phyloP scores from a whole-genome alignment of 2,329 filamentous ascomycete species.

The Penicillium sclerotiorum region DNA sequence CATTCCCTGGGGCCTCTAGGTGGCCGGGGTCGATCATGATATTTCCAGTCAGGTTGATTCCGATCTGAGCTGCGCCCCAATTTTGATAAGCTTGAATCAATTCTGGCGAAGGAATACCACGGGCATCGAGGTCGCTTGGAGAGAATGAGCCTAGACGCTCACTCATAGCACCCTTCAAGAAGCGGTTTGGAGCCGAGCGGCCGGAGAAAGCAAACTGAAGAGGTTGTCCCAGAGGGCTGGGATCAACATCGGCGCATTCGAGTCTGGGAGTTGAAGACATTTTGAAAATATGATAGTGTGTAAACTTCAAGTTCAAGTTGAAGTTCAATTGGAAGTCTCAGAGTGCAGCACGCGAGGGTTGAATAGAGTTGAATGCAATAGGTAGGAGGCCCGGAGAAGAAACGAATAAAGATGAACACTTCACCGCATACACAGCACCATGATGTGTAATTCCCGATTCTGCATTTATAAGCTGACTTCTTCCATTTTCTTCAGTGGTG shows the following conservation, averaged over 20 bases:
- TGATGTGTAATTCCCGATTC: no score
- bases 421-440: no score
- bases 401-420: no score
- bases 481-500: no score
- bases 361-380: no score
- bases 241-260: conserved; percentile 6
- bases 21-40: conserved; percentile 65
- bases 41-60: conserved; percentile 65
- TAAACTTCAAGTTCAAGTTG: no score
- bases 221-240: conserved; percentile 47
- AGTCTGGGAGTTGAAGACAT: conserved; percentile 8
- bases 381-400: no score
- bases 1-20: conserved; percentile 59
- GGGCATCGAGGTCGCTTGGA: conserved; percentile 52
- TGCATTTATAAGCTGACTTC: no score
- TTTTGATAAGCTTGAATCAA: conserved; percentile 60
- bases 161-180: conserved; percentile 69
- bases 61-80: conserved; percentile 63
- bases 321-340: no score
- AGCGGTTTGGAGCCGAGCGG: conserved; percentile 63
- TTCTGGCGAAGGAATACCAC: conserved; percentile 58
- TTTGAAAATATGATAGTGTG: no score
- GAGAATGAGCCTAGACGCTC: conserved; percentile 66
- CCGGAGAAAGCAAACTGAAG: conserved; percentile 57
- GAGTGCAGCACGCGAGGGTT: no score